Evolutionary conservation across 495 filamentous ascomycete species (phyloP).

Genomic region (Penicillium canescens): DNA sequence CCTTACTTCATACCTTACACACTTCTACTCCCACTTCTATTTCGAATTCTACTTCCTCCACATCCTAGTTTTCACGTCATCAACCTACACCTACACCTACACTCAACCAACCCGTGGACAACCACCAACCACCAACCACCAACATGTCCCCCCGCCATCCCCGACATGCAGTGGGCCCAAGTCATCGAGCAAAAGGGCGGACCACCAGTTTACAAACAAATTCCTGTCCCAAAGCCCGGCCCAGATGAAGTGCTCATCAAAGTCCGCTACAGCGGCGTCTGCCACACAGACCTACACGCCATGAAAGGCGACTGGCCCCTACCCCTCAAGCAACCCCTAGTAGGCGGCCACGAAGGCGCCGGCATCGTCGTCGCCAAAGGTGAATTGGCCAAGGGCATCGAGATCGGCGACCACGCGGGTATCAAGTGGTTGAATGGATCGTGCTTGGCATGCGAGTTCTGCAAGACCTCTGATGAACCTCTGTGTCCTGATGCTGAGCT

Average conservation of each 20-base stretch:
- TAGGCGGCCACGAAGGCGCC: slow-evolving; percentile 93
- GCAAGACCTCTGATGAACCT: slow-evolving; percentile 71
- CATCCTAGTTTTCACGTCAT: background rate
- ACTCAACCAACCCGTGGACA: background rate
- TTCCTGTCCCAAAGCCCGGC: slow-evolving; percentile 74
- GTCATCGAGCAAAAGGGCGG: slow-evolving; percentile 78
- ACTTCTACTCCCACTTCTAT: background rate
- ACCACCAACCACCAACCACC: background rate
- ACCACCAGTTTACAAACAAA: slow-evolving; percentile 76
- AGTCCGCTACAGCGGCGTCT: slow-evolving; percentile 91
- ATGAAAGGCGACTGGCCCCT: slow-evolving; percentile 89
- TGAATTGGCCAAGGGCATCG: slow-evolving; percentile 66
- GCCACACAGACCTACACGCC: slow-evolving; percentile 86
- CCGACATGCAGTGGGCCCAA: slow-evolving; percentile 81
- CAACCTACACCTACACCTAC: background rate
- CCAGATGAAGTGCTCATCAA: slow-evolving; percentile 89
- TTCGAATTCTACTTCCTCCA: background rate
- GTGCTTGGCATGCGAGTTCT: slow-evolving; percentile 78
- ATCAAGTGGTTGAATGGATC: slow-evolving; percentile 91
- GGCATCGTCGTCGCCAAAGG: slow-evolving; percentile 83
- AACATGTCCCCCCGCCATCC: slow-evolving; percentile 46
- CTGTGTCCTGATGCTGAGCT: slow-evolving; percentile 72
- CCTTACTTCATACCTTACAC: background rate
- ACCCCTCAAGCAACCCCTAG: slow-evolving; percentile 73
- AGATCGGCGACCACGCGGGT: slow-evolving; percentile 80